These are phyloP conservation scores for Venturia effusa DNA, from an alignment of 2,329 filamentous ascomycete species.

Conservation along the genomic window DNA sequence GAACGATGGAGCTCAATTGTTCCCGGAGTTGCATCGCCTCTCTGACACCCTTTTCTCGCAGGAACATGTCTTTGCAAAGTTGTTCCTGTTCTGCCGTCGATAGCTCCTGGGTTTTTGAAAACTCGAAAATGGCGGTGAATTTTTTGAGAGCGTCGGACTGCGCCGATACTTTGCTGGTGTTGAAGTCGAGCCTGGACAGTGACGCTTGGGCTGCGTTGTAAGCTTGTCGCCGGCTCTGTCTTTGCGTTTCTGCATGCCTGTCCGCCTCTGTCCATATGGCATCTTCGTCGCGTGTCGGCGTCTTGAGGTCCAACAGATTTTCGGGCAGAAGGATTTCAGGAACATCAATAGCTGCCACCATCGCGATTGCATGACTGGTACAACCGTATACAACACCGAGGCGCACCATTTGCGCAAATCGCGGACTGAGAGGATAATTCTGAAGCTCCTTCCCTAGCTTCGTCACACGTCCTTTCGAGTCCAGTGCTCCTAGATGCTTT, in stretches of 20 bases:
- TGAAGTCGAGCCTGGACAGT: slow-evolving; percentile 71
- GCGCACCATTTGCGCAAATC: slow-evolving; percentile 85
- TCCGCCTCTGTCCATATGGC: slow-evolving; percentile 50
- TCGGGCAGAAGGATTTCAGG: slow-evolving; percentile 81
- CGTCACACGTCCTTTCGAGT: slow-evolving; percentile 62
- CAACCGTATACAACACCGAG: slow-evolving; percentile 76
- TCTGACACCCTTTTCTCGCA: slow-evolving; percentile 75
- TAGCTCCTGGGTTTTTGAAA: slow-evolving; percentile 52
- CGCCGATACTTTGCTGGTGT: slow-evolving; percentile 16
- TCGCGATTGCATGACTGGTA: slow-evolving; percentile 72
- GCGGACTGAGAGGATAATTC: slow-evolving; percentile 78
- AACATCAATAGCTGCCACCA: slow-evolving; percentile 81
- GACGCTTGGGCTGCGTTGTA: slow-evolving; percentile 65
- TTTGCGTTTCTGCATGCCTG: slow-evolving; percentile 58
- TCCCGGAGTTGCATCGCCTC: slow-evolving; percentile 74
- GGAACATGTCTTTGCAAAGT: slow-evolving; percentile 76
- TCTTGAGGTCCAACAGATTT: slow-evolving; percentile 57
- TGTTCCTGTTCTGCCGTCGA: slow-evolving; percentile 37
- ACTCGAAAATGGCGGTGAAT: slow-evolving; percentile 78
- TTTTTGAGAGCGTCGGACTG: slow-evolving; percentile 78
- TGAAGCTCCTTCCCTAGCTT: slow-evolving; percentile 71
- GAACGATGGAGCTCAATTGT: slow-evolving; percentile 65
- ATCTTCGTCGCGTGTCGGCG: slow-evolving; percentile 35
- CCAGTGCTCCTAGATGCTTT: slow-evolving; percentile 73
- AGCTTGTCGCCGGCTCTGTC: slow-evolving; percentile 52